Conservation (phyloP, 768 basidiomycete species). For the Rhodotorula graminis region DNA sequence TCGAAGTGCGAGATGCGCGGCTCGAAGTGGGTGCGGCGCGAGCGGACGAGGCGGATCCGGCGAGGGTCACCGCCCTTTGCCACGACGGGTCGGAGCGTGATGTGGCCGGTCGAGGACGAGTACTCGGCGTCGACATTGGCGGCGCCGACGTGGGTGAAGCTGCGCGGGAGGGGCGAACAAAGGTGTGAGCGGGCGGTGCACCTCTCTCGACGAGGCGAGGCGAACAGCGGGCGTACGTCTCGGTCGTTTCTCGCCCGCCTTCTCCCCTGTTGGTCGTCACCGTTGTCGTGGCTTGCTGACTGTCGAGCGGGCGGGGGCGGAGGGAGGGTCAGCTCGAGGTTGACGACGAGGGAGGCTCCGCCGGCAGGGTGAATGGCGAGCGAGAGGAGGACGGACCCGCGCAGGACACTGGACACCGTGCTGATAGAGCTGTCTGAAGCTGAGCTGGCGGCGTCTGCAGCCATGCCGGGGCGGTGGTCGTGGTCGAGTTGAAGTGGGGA, state of each 20-base stretch:
- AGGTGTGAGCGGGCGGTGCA: background rate
- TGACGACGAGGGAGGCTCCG: background rate
- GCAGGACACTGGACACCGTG: background rate
- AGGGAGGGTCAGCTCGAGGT: background rate
- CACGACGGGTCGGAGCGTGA: slow-evolving; percentile 17
- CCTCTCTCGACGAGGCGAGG: no score
- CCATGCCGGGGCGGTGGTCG: background rate
- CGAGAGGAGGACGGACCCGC: background rate
- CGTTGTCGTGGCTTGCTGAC: background rate
- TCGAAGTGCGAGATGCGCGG: slow-evolving; percentile 84
- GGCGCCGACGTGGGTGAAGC: slow-evolving; percentile 19
- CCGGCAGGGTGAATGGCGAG: background rate
- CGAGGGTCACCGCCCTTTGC: slow-evolving; percentile 10
- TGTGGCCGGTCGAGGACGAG: background rate
- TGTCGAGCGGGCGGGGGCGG: background rate
- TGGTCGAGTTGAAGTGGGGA: background rate
- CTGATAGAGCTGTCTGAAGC: background rate
- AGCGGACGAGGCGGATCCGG: slow-evolving; percentile 5
- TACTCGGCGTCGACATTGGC: background rate
- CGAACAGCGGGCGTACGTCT: background rate
- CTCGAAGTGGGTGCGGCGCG: slow-evolving; percentile 53
- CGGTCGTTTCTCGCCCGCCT: background rate
- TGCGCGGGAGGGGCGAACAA: background rate
- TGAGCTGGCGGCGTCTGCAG: background rate
- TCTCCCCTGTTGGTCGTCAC: background rate